Evolutionary conservation across 495 filamentous ascomycete genomes (phyloP), one percentile per base, ranked within the genome.

Genomic region (Penicillium canariense): DNA sequence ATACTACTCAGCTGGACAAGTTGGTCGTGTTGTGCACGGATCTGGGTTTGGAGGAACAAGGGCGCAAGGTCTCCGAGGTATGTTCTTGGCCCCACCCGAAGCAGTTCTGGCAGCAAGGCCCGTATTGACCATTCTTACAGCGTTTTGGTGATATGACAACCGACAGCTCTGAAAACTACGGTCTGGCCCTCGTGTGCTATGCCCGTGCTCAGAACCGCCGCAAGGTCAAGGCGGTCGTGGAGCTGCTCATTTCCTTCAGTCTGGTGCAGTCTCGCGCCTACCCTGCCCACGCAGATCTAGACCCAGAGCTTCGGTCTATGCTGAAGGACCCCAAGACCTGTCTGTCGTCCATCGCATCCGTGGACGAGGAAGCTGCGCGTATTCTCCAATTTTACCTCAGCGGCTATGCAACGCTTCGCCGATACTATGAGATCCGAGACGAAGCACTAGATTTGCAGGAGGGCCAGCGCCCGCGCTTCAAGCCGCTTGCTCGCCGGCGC

Each of bases 351-450:
- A 80, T 89, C 44, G 85, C 87, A 0, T 72, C 77, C 26, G 70
- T 81, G 15, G 90, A 96, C 66, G 73, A 82, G 31, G 87, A 90
- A 59, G 91, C 89, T 9, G 91, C 91, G 20, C 78, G 84, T 50
- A 82, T 94, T 9, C 76, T 97, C 2, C 87, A 89, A 44, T 86
- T 83, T 54, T 85, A 90, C 64, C 81, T 96, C n/a, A 91, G 87
- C 65, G 92, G 92, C 30, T 97, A 96, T 61, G 92, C 90, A 30
- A 91, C 87, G 0, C 76, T 97, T 5, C 84, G 91, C 14, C 85
- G 85, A 57, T 96, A 91, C 72, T 97, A 95, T 68, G 86, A 91
- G 58, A 81, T 90, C 34, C 84, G 92, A 42, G 91, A 97, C 57
- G 79, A 86, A 55, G 78, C 80, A 10, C 52, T 81, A 1, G 57